phyloP scores from a whole-genome alignment of 495 filamentous ascomycete species.

The Lasiosphaeria miniovina region DNA sequence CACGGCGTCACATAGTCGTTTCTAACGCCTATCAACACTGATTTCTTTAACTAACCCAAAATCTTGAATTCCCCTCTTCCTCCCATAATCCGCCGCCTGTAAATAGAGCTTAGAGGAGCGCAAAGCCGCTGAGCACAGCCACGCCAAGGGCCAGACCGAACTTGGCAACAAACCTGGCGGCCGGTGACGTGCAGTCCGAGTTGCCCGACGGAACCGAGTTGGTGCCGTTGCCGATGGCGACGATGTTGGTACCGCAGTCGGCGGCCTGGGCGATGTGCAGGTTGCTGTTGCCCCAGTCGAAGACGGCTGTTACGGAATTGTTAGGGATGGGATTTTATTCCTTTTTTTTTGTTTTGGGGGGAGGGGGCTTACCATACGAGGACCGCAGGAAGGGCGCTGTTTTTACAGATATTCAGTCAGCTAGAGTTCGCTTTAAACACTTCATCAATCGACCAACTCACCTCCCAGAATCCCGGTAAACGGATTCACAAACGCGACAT shows the following conservation, averaged over 20 bases:
- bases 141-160: background rate
- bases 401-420: background rate
- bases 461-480: background rate
- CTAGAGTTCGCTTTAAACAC: background rate
- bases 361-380: constrained; percentile 5
- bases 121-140: background rate
- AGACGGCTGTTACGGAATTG: constrained; percentile 12
- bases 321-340: too few relatives aligned
- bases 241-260: constrained; percentile 31
- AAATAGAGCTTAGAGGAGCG: background rate
- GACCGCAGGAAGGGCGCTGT: constrained; percentile 16
- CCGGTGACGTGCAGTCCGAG: background rate
- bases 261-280: constrained; percentile 23
- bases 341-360: too few relatives aligned
- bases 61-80: too few relatives aligned
- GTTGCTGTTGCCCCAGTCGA: constrained; percentile 22
- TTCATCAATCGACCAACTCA: background rate
- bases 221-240: constrained; percentile 28
- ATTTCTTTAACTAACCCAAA: too few relatives aligned
- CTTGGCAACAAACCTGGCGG: background rate
- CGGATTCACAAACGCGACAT: background rate
- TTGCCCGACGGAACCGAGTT: constrained; percentile 20
- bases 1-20: too few relatives aligned
- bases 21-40: too few relatives aligned
- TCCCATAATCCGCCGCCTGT: too few relatives aligned